Conservation (phyloP, 1,139 yeast species). For the Citeromyces siamensis region DNA sequence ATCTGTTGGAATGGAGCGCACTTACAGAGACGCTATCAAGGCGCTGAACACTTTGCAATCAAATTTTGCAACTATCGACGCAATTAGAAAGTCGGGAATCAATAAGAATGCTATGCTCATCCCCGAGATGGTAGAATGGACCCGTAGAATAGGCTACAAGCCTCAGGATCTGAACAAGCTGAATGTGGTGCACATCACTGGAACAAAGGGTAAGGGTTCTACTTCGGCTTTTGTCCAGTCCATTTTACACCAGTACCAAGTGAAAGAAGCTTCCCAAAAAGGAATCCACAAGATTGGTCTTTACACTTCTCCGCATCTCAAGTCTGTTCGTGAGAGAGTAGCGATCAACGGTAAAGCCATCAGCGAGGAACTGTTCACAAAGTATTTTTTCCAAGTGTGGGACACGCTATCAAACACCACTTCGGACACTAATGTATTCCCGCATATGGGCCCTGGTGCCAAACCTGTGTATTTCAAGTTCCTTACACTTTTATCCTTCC, state of each 20-base stretch:
- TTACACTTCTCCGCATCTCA: constrained; percentile 92
- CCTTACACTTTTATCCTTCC: constrained; percentile 81
- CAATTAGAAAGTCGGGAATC: constrained; percentile 54
- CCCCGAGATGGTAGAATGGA: constrained; percentile 85
- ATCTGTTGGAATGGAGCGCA: neutral
- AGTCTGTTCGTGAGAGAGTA: constrained; percentile 86
- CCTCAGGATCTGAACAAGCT: constrained; percentile 56
- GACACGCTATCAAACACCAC: constrained; percentile 54
- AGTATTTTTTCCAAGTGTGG: constrained; percentile 92
- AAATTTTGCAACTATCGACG: constrained; percentile 82
- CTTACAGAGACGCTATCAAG: constrained; percentile 54
- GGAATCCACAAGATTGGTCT: constrained; percentile 57
- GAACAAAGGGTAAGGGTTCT: constrained; percentile 98
- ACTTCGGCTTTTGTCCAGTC: constrained; percentile 92
- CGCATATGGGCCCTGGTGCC: constrained; percentile 56
- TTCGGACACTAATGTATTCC: constrained; percentile 48
- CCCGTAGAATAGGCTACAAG: constrained; percentile 76
- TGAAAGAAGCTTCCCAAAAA: constrained; percentile 7
- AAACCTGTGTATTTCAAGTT: constrained; percentile 94
- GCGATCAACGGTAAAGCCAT: constrained; percentile 83
- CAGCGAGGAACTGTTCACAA: constrained; percentile 65
- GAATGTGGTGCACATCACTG: constrained; percentile 85
- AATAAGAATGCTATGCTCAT: constrained; percentile 59
- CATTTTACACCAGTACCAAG: constrained; percentile 51
- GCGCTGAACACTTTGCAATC: constrained; percentile 85